phyloP scores from a whole-genome alignment of 2,329 filamentous ascomycete genomes.

The Diaporthe vexans region DNA sequence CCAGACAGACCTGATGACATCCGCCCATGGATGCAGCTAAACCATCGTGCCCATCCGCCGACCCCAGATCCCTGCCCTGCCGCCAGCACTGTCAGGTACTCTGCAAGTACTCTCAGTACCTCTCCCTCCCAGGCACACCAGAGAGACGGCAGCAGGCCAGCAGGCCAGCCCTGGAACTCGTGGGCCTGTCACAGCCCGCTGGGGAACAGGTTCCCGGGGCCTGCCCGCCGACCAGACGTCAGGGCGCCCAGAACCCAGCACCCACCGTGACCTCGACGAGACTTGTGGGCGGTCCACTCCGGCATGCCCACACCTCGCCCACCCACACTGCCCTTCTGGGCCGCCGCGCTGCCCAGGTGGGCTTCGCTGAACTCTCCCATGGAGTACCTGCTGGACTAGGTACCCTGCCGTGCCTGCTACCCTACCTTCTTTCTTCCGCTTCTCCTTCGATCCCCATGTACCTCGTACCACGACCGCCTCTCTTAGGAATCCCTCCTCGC shows the following conservation, averaged over 20 bases:
- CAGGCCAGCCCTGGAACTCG: neutral
- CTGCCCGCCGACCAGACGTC: neutral
- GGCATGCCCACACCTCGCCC: conserved; percentile 6
- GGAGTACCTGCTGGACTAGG: conserved; percentile 1
- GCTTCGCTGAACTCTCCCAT: conserved; percentile 28
- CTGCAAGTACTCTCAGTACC: conserved; percentile 20
- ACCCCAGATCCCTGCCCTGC: conserved; percentile 36
- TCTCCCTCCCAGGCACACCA: conserved; percentile 8
- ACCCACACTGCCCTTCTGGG: conserved; percentile 30
- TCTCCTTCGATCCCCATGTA: conserved; percentile 37
- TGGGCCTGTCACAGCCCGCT: conserved; percentile 32
- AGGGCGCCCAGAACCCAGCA: neutral
- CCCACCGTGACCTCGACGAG: conserved; percentile 2
- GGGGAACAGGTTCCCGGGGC: neutral
- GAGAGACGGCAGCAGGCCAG: conserved; percentile 14
- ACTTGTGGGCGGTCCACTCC: conserved; percentile 19
- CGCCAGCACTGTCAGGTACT: conserved; percentile 23
- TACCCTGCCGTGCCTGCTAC: conserved; percentile 6
- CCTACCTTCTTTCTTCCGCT: conserved; percentile 35
- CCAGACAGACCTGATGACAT: conserved; percentile 34
- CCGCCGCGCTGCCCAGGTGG: conserved; percentile 32
- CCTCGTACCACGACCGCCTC: conserved; percentile 36
- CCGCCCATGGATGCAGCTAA: conserved; percentile 24
- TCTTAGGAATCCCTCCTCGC: conserved; percentile 33
- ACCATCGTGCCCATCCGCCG: conserved; percentile 35